Conservation (phyloP, 1,284 basidiomycete species). For the Ustilago crameri region DNA sequence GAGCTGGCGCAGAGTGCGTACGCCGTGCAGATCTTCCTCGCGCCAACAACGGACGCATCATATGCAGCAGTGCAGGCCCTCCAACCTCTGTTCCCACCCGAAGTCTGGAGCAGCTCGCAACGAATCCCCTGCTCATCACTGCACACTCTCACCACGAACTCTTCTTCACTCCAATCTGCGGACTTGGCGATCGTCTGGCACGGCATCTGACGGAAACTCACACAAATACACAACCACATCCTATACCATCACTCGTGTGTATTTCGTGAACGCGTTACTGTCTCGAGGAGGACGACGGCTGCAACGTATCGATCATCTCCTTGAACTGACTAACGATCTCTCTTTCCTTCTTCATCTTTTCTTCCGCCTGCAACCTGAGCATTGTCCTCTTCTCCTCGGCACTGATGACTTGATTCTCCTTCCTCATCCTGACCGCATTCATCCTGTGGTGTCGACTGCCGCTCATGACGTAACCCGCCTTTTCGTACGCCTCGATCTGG, state of each 20-base stretch:
- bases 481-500: slow-evolving; percentile 86
- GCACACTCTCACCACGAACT: slow-evolving; percentile 7
- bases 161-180: slow-evolving; percentile 7
- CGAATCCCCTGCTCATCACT: slow-evolving; percentile 23
- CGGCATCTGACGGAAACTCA: slow-evolving; percentile 17
- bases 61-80: no score
- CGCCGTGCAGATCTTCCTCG: slow-evolving; percentile 23
- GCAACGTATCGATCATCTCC: slow-evolving; percentile 57
- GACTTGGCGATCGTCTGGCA: slow-evolving; percentile 45
- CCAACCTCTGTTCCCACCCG: not conserved
- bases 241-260: no score
- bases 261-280: no score
- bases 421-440: slow-evolving; percentile 94
- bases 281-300: slow-evolving; percentile 17
- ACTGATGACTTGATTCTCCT: slow-evolving; percentile 95
- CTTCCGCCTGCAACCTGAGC: slow-evolving; percentile 90
- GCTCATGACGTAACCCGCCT: slow-evolving; percentile 97
- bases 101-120: slow-evolving; percentile 1
- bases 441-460: slow-evolving; percentile 84
- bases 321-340: slow-evolving; percentile 70
- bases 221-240: not conserved
- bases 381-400: slow-evolving; percentile 97
- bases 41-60: not conserved
- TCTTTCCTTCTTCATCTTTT: slow-evolving; percentile 85
- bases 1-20: slow-evolving; percentile 4